Conservation (phyloP, 2,329 filamentous ascomycete species). For the Mariannaea elegans region DNA sequence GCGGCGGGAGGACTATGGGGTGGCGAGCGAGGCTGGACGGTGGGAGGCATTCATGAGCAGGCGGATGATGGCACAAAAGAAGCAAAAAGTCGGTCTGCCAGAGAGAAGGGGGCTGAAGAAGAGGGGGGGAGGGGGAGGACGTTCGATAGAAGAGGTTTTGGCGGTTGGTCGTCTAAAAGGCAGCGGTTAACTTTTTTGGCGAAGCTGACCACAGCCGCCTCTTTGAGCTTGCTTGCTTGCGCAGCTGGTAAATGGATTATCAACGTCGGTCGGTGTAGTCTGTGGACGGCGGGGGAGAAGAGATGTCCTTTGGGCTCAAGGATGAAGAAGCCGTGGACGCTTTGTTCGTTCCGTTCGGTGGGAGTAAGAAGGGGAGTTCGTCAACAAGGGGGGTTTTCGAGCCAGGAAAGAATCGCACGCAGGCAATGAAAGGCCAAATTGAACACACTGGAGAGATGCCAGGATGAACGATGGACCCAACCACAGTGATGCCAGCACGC, state of each 20-base stretch:
- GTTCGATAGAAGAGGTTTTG: constrained; percentile 3
- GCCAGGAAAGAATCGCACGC: constrained; percentile 29
- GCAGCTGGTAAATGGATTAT: constrained; percentile 11
- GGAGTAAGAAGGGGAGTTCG: constrained; percentile 23
- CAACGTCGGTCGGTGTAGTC: constrained; percentile 14
- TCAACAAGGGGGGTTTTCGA: constrained; percentile 34
- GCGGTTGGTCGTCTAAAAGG: neutral
- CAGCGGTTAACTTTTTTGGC: constrained; percentile 2
- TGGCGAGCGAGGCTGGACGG: constrained; percentile 29
- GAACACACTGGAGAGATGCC: constrained; percentile 29
- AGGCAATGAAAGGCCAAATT: constrained; percentile 30
- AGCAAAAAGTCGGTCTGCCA: constrained; percentile 28
- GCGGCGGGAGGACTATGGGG: constrained; percentile 34
- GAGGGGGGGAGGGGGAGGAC: constrained; percentile 15
- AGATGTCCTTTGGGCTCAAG: constrained; percentile 5
- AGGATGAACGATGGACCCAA: constrained; percentile 27
- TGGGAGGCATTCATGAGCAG: constrained; percentile 44
- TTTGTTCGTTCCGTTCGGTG: constrained; percentile 25
- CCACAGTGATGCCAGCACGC: constrained; percentile 45
- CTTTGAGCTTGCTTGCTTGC: constrained; percentile 11
- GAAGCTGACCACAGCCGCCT: constrained; percentile 11
- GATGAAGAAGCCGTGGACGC: constrained; percentile 24
- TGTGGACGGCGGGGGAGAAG: neutral
- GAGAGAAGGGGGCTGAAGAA: constrained; percentile 12
- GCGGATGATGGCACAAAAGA: constrained; percentile 21